These are phyloP conservation scores for Penicillium canescens DNA, from an alignment of 495 filamentous ascomycete genomes.

Conservation along the genomic window DNA sequence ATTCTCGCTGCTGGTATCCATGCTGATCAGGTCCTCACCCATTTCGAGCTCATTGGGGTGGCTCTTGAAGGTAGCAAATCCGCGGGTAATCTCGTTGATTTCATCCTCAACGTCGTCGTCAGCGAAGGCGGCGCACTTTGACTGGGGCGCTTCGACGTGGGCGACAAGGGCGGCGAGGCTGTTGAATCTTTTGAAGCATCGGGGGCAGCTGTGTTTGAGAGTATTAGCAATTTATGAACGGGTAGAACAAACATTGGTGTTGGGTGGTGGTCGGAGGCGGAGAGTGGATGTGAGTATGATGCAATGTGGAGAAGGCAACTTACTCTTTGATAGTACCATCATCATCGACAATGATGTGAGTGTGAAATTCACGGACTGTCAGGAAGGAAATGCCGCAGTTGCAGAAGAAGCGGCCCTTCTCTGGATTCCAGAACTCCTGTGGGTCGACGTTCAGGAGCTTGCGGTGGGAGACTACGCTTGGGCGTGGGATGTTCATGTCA, in stretches of 20 bases:
- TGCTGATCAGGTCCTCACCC: background rate
- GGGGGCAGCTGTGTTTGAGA: slow-evolving; percentile 31
- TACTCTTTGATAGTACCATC: background rate
- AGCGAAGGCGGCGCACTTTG: slow-evolving; percentile 44
- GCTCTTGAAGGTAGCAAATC: slow-evolving; percentile 34
- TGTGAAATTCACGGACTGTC: slow-evolving; percentile 7
- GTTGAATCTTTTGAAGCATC: slow-evolving; percentile 47
- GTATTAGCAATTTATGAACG: background rate
- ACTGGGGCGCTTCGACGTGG: slow-evolving; percentile 48
- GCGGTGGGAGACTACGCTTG: background rate
- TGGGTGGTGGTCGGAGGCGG: too few relatives aligned
- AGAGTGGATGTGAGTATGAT: background rate
- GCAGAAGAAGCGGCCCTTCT: slow-evolving; percentile 23
- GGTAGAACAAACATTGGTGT: too few relatives aligned
- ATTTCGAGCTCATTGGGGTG: background rate
- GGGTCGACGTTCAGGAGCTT: slow-evolving; percentile 13
- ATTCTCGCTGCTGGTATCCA: background rate
- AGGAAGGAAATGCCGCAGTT: slow-evolving; percentile 24
- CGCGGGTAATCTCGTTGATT: slow-evolving; percentile 50
- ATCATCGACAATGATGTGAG: background rate
- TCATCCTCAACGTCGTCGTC: slow-evolving; percentile 35
- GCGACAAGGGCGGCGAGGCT: slow-evolving; percentile 41
- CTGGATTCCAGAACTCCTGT: slow-evolving; percentile 23
- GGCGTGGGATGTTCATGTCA: too few relatives aligned
- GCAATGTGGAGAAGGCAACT: background rate